Evolutionary conservation across 306 rosid species (phyloP), one percentile per base, ranked within the genome.

Genomic region (Vigna radiata): DNA sequence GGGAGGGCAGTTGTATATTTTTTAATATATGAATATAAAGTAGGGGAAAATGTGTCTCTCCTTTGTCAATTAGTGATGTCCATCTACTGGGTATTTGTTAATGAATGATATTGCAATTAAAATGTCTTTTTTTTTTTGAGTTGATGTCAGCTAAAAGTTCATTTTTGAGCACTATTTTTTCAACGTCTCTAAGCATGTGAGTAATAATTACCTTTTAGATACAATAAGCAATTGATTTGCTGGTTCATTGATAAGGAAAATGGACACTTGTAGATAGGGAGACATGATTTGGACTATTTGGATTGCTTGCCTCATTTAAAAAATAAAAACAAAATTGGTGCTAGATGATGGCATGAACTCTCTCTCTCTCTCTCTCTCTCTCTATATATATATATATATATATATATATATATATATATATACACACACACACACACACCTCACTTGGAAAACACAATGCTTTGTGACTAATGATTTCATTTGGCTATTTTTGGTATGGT

Each of bases 271-370:
- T 33, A 41, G 54, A 33, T 31, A 60, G 64, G 8, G 27, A 37
- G 65, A 50, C 55, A 10, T 79, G 63, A 61, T 49, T 79, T 49
- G 23, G 47, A 25, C 39, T 71, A 47, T 50, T 36, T 15, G 43
- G 63, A 52, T 53, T 72, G 68, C 58, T 23, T 36, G 41, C 41
- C 41, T 36, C 8, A 36, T 36, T 6, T 36, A 36, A 36, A 36
- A 36, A 6, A 36, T 6, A 36, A 36, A 36, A 36, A 2, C 27
- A 25, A 2, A 5, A 36, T 36, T 36, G 41, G 9, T 36, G 9
- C 8, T 36, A 6, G 41, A 36, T 36, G 41, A 6, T 36, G 2
- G 2, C 41, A 1, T 36, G 41, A 36, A 36, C 39, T 36, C 39
- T 36, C 39, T 36, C 39, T 36, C 39, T 33, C 39, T 23, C 23